A percentile compares a stretch with the other conserved stretches of the same genome.
These are phyloP conservation scores for Wilhelminamyces savonicus DNA, from an alignment of 805 yeast genomes.

Conservation along the genomic window DNA sequence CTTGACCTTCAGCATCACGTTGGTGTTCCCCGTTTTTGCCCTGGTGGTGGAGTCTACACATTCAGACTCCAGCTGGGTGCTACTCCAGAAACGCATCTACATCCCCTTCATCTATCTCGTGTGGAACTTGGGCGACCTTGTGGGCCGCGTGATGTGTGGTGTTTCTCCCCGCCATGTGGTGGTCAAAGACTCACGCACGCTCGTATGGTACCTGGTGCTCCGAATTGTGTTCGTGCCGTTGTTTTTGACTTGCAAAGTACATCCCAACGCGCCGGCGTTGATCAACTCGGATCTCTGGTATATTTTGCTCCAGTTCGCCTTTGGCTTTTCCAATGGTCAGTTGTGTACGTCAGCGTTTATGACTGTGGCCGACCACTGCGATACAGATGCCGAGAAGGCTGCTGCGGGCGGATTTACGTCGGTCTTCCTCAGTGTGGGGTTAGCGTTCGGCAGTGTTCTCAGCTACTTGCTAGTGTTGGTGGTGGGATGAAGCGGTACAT, in stretches of 20 bases:
- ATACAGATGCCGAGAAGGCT: slow-evolving; percentile 62
- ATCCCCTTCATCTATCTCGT: slow-evolving; percentile 74
- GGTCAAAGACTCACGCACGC: slow-evolving; percentile 34
- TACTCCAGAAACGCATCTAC: slow-evolving; percentile 43
- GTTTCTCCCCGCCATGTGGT: slow-evolving; percentile 15
- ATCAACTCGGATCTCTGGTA: slow-evolving; percentile 61
- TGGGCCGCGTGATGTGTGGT: slow-evolving; percentile 70
- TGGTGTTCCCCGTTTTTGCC: slow-evolving; percentile 88
- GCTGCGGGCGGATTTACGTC: slow-evolving; percentile 95
- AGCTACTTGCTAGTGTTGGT: slow-evolving; percentile 59
- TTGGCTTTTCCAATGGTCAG: slow-evolving; percentile 89
- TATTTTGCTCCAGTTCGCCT: slow-evolving; percentile 60
- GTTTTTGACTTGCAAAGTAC: slow-evolving; percentile 62
- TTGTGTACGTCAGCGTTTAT: slow-evolving; percentile 74
- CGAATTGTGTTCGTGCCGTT: slow-evolving; percentile 64
- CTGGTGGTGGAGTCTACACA: slow-evolving; percentile 51
- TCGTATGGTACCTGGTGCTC: slow-evolving; percentile 49
- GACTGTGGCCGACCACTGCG: slow-evolving; percentile 57
- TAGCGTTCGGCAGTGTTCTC: slow-evolving; percentile 70
- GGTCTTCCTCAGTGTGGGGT: slow-evolving; percentile 69
- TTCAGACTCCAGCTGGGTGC: slow-evolving; percentile 17
- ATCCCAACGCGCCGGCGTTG: slow-evolving; percentile 22
- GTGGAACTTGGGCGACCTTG: slow-evolving; percentile 88
- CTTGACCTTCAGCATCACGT: slow-evolving; percentile 64
- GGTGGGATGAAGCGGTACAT: too few species aligned